Percentiles rank a stretch among this genome's conserved stretches.
Evolutionary conservation across 2,329 filamentous ascomycete genomes (phyloP).

Genomic region (Plectosphaerella plurivora): DNA sequence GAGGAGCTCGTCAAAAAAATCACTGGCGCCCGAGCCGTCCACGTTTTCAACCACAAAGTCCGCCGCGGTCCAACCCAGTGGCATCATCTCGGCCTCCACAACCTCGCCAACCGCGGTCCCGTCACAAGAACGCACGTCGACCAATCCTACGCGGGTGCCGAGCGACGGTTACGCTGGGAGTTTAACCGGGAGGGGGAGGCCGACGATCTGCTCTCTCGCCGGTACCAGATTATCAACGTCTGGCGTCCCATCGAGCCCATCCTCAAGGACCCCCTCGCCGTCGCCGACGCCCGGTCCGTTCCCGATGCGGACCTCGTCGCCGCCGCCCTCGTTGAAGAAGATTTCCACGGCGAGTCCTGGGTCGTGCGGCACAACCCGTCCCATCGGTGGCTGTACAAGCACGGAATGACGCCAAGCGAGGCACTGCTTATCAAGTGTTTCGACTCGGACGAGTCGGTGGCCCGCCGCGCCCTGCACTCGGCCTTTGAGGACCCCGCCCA

Average conservation of each 20-base stretch:
- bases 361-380: conserved; percentile 31
- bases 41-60: conserved; percentile 72
- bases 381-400: conserved; percentile 51
- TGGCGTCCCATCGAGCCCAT: conserved; percentile 29
- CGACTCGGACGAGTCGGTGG: conserved; percentile 54
- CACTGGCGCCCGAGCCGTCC: conserved; percentile 54
- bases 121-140: conserved; percentile 42
- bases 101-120: conserved; percentile 47
- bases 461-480: conserved; percentile 44
- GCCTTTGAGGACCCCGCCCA: conserved; percentile 47
- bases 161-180: conserved; percentile 27
- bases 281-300: conserved; percentile 47
- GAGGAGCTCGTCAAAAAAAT: conserved; percentile 62
- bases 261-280: conserved; percentile 42
- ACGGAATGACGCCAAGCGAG: conserved; percentile 45
- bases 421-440: conserved; percentile 58
- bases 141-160: conserved; percentile 43
- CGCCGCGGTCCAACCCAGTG: conserved; percentile 49
- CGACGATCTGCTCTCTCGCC: conserved; percentile 27
- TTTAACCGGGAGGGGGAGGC: conserved; percentile 38
- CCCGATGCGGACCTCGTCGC: conserved; percentile 45
- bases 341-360: conserved; percentile 44
- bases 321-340: conserved; percentile 44
- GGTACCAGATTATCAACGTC: conserved; percentile 52
- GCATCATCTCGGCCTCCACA: conserved; percentile 64